phyloP scores from a whole-genome alignment of 768 basidiomycete genomes.

The Fibroporia radiculosa region DNA sequence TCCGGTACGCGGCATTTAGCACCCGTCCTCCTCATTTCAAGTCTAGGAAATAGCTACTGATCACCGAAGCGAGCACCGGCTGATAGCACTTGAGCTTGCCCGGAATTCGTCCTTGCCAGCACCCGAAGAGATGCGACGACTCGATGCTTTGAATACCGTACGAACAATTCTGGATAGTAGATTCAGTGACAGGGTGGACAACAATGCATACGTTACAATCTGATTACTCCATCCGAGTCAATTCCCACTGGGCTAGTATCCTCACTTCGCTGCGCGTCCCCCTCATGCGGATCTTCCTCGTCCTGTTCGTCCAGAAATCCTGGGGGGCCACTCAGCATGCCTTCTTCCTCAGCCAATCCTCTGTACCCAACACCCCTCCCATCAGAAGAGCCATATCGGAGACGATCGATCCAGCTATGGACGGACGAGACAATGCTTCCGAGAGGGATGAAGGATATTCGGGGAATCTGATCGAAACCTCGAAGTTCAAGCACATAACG shows the following conservation, averaged over 20 bases:
- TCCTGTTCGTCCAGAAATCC: constrained; percentile 22
- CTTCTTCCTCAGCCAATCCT: constrained; percentile 20
- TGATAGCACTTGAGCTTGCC: no score
- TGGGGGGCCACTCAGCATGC: constrained; percentile 21
- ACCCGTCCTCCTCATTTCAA: no score
- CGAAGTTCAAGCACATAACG: constrained; percentile 64
- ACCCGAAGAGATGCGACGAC: no score
- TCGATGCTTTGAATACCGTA: no score
- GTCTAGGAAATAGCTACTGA: no score
- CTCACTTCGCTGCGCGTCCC: not conserved
- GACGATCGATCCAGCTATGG: constrained; percentile 14
- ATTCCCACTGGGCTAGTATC: constrained; percentile 10
- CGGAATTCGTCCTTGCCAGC: no score
- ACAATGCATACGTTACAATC: constrained; percentile 15
- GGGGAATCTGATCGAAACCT: constrained; percentile 69
- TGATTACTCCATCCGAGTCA: constrained; percentile 20
- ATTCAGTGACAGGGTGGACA: no score
- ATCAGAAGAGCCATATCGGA: constrained; percentile 13
- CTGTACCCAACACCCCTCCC: constrained; percentile 17
- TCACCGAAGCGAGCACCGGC: no score
- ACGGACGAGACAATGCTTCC: constrained; percentile 19
- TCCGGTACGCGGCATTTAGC: no score
- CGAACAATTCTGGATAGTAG: no score
- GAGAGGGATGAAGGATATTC: constrained; percentile 35
- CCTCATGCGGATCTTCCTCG: constrained; percentile 14